Percentiles rank a stretch among this genome's conserved stretches.
Evolutionary conservation across 331 rosid genomes (phyloP).

Genomic region (Erythrophleum ivorense): DNA sequence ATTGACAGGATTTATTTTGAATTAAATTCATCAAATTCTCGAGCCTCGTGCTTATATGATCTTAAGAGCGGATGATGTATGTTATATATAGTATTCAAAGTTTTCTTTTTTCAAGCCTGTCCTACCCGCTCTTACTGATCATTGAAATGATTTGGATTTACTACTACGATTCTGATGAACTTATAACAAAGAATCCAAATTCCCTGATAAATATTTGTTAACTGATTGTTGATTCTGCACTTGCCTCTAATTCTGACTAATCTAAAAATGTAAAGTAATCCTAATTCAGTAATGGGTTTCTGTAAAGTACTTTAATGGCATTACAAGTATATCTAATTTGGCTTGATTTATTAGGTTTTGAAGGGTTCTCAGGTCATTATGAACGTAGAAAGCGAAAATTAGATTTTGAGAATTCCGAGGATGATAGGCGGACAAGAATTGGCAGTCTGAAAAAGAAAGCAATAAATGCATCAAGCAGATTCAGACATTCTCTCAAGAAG

Average conservation of each 20-base stretch:
- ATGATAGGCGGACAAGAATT: slow-evolving; percentile 72
- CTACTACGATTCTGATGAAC: neutral
- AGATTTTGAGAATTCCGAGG: slow-evolving; percentile 82
- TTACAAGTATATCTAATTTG: slow-evolving; percentile 6
- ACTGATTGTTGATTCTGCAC: neutral
- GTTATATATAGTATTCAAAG: neutral
- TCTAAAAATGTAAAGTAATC: neutral
- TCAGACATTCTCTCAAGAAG: slow-evolving; percentile 84
- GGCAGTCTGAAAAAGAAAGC: slow-evolving; percentile 84
- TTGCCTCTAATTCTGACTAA: slow-evolving; percentile 7
- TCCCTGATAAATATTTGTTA: neutral
- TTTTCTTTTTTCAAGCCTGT: neutral
- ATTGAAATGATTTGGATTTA: slow-evolving; percentile 22
- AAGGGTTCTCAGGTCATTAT: slow-evolving; percentile 69
- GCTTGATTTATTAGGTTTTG: slow-evolving; percentile 61
- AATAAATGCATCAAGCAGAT: slow-evolving; percentile 79
- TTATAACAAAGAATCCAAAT: slow-evolving; percentile 1
- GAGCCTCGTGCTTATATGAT: neutral
- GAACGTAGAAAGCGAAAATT: slow-evolving; percentile 78
- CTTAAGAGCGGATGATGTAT: neutral
- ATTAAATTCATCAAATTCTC: neutral
- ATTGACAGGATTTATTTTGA: neutral
- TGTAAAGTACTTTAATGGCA: neutral
- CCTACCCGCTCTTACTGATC: neutral
- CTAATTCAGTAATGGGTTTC: neutral